Base-by-base conservation (phyloP, 768 basidiomycete species). In the Suillus variegatus region DNA sequence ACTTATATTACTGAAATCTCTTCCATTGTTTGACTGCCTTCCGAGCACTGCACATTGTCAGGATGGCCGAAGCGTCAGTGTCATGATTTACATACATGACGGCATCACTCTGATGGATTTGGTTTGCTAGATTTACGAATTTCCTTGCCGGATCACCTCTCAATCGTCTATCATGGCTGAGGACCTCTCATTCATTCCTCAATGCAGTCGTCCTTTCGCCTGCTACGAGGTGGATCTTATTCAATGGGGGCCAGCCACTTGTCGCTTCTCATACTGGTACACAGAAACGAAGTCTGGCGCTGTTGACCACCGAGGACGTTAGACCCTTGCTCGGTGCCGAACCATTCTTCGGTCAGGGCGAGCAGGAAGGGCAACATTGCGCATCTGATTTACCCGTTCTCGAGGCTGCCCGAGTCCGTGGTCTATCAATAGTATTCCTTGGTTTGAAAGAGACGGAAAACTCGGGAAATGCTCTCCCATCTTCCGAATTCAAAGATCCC, bases 131-230 rank as follows among this genome's bases (percentile, higher is more conserved):
- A 62, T 75, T 79, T 60, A 73, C 79, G 35, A 85, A 86, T 67
- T 86, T 86, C 74, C 73, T 85, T 68, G 80, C 77, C 41, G 85
- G 90, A 47, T 91, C 92, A 63, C 87, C 91, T 51, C 78, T 94
- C 40, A 94, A 94, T 75, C 88, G 93, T 18, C 82, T 94, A 22
- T 88, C 91, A 1, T 95, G 95, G 88, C 82, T 95, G 43, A 84
- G 93, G 35, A 76, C 87, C 4, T 93, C 92, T 16, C 85, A 87
- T 36, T 74, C 84, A 9, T 94, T 95, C 77, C 82, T 98, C 57
- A 92, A 94, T 65, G 82, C 88, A 22, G 82, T 95, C 69, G 78
- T 90, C 44, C 75, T 72, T 18, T 81, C 86, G 14, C 84, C 87
- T 0, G 73, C 85, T 4, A 85, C 94, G 0, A 82, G 84, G 55